Evolutionary conservation across 257 asterid genomes (phyloP).

Genomic region (Ocimum tenuiflorum): DNA sequence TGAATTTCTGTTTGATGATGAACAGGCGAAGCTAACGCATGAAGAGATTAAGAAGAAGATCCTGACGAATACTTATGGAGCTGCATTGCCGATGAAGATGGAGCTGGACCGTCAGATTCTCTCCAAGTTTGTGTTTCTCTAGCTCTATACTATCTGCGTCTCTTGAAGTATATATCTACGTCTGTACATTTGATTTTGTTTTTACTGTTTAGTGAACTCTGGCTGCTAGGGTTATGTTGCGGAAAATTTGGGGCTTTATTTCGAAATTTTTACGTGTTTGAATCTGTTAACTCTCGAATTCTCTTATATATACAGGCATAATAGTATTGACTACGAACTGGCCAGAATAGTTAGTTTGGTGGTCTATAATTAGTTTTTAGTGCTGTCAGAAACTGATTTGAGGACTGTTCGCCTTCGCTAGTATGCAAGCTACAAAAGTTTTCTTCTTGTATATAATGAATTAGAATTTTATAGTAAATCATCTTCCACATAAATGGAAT

Average conservation of each 20-base stretch:
- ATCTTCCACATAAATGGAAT: not conserved
- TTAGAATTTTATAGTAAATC: not conserved
- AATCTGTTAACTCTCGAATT: not conserved
- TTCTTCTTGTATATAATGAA: not conserved
- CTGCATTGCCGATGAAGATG: slow-evolving; percentile 70
- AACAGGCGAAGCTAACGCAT: slow-evolving; percentile 46
- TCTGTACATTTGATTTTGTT: not conserved
- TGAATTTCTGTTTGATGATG: slow-evolving; percentile 9
- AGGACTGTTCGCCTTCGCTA: not conserved
- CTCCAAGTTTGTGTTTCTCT: slow-evolving; percentile 36
- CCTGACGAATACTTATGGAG: slow-evolving; percentile 47
- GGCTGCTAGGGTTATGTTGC: slow-evolving; percentile 24
- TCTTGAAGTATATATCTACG: not conserved
- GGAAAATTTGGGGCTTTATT: not conserved
- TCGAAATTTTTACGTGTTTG: not conserved
- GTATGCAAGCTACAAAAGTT: not conserved
- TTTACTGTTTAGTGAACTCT: not conserved
- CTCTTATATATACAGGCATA: not conserved
- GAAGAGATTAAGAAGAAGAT: slow-evolving; percentile 43
- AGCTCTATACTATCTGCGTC: not conserved
- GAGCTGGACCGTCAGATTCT: slow-evolving; percentile 67
- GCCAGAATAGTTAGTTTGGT: not conserved
- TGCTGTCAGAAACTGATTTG: not conserved
- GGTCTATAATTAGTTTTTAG: not conserved
- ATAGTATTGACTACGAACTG: not conserved